phyloP scores from a whole-genome alignment of 257 asterid genomes.

The Asclepias syriaca region DNA sequence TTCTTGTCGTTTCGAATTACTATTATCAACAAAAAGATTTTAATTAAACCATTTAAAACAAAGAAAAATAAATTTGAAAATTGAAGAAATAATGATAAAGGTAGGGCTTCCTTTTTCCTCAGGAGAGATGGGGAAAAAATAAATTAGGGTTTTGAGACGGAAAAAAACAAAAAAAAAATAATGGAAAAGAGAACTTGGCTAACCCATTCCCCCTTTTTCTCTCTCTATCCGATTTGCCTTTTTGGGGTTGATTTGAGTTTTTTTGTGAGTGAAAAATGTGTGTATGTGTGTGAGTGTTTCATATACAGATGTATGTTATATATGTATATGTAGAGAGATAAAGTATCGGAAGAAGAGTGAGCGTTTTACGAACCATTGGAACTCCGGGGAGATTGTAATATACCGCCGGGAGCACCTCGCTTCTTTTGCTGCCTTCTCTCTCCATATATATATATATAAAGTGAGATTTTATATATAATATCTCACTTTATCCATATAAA shows the following conservation, averaged over 20 bases:
- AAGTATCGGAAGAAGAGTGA: neutral
- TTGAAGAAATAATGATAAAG: neutral
- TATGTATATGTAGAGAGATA: neutral
- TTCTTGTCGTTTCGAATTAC: constrained; percentile 17
- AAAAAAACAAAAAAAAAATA: neutral
- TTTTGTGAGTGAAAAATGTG: constrained; percentile 10
- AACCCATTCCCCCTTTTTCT: constrained; percentile 28
- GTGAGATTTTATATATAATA: too few relatives aligned
- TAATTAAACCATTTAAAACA: constrained; percentile 11
- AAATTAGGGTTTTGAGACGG: constrained; percentile 23
- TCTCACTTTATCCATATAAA: too few relatives aligned
- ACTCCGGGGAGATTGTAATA: neutral
- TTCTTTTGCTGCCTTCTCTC: neutral
- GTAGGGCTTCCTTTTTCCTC: neutral
- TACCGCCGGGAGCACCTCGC: constrained; percentile 17
- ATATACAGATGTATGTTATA: neutral
- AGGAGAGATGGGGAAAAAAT: constrained; percentile 9
- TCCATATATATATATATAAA: too few relatives aligned
- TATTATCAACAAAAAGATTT: constrained; percentile 17
- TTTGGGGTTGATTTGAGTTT: constrained; percentile 14
- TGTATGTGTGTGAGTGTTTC: constrained; percentile 1
- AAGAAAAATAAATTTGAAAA: too few relatives aligned
- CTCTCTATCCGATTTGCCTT: constrained; percentile 21
- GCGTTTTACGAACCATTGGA: constrained; percentile 2
- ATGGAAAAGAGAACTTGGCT: constrained; percentile 20